Evolutionary conservation across 805 yeast genomes (phyloP), one percentile per base, ranked within the genome.

Genomic region (Jamesozyma piceae): DNA sequence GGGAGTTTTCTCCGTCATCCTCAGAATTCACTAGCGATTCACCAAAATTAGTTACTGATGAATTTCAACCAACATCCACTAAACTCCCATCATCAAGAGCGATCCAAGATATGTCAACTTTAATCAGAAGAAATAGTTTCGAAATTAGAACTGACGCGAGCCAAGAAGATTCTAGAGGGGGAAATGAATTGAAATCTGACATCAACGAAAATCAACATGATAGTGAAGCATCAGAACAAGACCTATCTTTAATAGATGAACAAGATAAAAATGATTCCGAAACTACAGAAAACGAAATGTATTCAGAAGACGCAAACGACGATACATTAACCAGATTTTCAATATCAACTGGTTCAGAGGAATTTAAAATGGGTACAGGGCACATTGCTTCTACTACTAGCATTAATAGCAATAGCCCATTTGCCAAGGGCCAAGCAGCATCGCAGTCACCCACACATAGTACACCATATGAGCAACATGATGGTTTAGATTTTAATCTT

Each of bases 1-100:
- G 74, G 1, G 71, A 70, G 13, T 70, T 63, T 51, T 68, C 73
- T 2, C 74, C 74, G 17, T 65, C 71, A 5, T 67, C 72, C 2
- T 67, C 72, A 1, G 73, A 69, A 40, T 59, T 68, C 53, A 63
- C 66, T 5, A 58, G 57, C 43, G 72, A 66, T 29, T 64, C 71
- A 6, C 71, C 71, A 8, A 63, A 58, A 35, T 37, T 49, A 19
- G 49, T 38, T 22, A 48, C 42, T 26, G 43, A 44, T 33, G 54
- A 47, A 31, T 50, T 50, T 29, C 48, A 39, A 11, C 48, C 42
- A 3, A 43, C 43, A 15, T 29, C 43, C 21, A 58, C 58, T 2
- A 53, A 54, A 22, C 58, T 68, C 2, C 73, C 74, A 27, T 59
- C 65, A n/a, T 62, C 69, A 10, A 60, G 55, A 43, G 69, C 67